Evolutionary conservation across 1,284 basidiomycete genomes (phyloP).

Genomic region (Apiotrichum akiyoshidainum): DNA sequence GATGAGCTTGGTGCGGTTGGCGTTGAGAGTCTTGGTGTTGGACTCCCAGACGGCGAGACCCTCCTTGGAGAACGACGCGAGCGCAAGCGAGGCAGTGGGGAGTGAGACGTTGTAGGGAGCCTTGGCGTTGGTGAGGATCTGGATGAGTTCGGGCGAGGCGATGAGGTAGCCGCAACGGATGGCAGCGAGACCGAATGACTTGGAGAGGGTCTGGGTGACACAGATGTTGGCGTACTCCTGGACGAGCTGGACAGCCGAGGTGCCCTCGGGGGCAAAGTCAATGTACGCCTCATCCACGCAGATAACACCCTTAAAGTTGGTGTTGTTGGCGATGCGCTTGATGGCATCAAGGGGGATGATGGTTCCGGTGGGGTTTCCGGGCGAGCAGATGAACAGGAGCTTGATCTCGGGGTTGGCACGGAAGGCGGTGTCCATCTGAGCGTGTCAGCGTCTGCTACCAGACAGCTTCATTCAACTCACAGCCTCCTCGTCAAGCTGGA

Average conservation of each 20-base stretch:
- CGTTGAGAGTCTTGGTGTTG: slow-evolving; percentile 63
- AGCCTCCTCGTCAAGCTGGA: slow-evolving; percentile 71
- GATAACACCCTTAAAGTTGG: slow-evolving; percentile 81
- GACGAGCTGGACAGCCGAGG: slow-evolving; percentile 66
- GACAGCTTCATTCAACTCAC: slow-evolving; percentile 54
- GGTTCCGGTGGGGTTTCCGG: slow-evolving; percentile 95
- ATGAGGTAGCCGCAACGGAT: slow-evolving; percentile 88
- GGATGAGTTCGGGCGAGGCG: slow-evolving; percentile 82
- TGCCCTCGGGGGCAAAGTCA: slow-evolving; percentile 71
- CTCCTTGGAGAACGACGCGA: slow-evolving; percentile 67
- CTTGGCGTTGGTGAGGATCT: slow-evolving; percentile 92
- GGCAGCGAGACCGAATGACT: slow-evolving; percentile 91
- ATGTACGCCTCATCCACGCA: slow-evolving; percentile 98
- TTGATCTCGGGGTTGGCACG: slow-evolving; percentile 72
- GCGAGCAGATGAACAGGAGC: slow-evolving; percentile 91
- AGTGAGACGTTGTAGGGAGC: slow-evolving; percentile 96
- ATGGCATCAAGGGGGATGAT: slow-evolving; percentile 71
- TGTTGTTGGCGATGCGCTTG: slow-evolving; percentile 71
- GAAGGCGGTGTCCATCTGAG: slow-evolving; percentile 68
- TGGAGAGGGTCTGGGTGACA: slow-evolving; percentile 93
- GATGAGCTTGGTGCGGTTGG: slow-evolving; percentile 61
- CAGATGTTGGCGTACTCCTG: slow-evolving; percentile 82
- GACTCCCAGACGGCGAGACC: slow-evolving; percentile 65
- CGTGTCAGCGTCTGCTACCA: no score
- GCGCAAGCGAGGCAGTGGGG: slow-evolving; percentile 79